Conservation (phyloP, 495 filamentous ascomycete genomes). For the Xylaria nigripes region DNA sequence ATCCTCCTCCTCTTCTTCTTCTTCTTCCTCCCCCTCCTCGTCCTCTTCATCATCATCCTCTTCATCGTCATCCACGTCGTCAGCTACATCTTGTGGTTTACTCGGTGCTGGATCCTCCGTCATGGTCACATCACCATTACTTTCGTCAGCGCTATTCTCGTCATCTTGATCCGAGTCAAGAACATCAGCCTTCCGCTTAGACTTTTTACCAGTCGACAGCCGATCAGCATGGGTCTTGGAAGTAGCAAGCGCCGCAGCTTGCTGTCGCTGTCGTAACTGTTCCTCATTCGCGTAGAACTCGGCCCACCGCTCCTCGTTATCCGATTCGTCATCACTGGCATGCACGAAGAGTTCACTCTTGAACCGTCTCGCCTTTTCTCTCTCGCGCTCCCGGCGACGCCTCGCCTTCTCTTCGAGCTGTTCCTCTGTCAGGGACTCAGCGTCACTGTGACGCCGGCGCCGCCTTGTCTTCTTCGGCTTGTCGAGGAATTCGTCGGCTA, state of each 20-base stretch:
- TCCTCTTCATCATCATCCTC: no score
- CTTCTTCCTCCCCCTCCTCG: conserved; percentile 14
- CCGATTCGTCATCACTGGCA: conserved; percentile 72
- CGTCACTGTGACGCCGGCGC: conserved; percentile 37
- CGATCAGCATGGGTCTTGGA: no score
- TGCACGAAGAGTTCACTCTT: conserved; percentile 78
- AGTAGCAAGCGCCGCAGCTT: conserved; percentile 15
- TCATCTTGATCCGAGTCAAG: conserved; percentile 18
- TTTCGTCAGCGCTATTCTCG: conserved; percentile 11
- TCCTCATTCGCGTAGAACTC: conserved; percentile 55
- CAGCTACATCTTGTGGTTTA: conserved; percentile 1
- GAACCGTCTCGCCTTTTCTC: conserved; percentile 62
- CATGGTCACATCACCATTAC: conserved; percentile 27
- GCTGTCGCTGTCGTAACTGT: conserved; percentile 43
- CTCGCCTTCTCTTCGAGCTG: conserved; percentile 37
- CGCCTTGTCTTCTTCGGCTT: conserved; percentile 39
- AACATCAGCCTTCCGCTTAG: conserved; percentile 19
- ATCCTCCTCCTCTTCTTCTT: conserved; percentile 20
- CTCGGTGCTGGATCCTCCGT: conserved; percentile 8
- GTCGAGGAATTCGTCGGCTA: conserved; percentile 38
- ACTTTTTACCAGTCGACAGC: background rate
- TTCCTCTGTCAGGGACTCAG: conserved; percentile 40
- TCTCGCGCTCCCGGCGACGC: conserved; percentile 47
- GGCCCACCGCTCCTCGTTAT: conserved; percentile 53
- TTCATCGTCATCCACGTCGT: no score